phyloP scores from a whole-genome alignment of 768 basidiomycete genomes.

The Calvatia gigantea region DNA sequence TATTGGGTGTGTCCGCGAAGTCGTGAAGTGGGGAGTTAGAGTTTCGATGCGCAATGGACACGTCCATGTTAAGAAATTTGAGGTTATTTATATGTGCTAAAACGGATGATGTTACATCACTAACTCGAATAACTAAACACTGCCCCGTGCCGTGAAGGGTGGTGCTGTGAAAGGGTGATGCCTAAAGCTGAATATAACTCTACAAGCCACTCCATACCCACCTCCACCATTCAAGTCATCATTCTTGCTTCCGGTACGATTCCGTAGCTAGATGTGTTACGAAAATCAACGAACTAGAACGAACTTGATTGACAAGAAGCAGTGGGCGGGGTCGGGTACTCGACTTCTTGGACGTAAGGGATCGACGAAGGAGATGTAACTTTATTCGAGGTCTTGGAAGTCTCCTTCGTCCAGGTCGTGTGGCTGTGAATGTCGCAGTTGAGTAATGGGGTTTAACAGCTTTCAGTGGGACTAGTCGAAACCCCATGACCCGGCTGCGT shows the following conservation, averaged over 20 bases:
- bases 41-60: background rate
- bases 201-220: slow-evolving; percentile 6
- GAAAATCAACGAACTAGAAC: background rate
- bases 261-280: background rate
- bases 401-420: slow-evolving; percentile 93
- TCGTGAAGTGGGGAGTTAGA: background rate
- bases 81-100: background rate
- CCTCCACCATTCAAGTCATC: background rate
- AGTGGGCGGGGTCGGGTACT: too few species aligned
- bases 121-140: background rate
- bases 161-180: background rate
- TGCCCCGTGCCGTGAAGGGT: background rate
- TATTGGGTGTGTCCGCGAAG: background rate
- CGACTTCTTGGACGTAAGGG: too few species aligned
- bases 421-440: slow-evolving; percentile 46
- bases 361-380: background rate
- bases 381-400: slow-evolving; percentile 70
- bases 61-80: background rate
- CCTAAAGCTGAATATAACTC: background rate
- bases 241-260: background rate
- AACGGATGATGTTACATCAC: background rate
- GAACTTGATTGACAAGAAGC: too few species aligned
- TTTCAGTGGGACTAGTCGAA: background rate
- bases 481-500: background rate
- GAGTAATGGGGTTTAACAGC: slow-evolving; percentile 2